Conservation (phyloP, 169 alveolate genomes). For the Plasmodium adleri region DNA sequence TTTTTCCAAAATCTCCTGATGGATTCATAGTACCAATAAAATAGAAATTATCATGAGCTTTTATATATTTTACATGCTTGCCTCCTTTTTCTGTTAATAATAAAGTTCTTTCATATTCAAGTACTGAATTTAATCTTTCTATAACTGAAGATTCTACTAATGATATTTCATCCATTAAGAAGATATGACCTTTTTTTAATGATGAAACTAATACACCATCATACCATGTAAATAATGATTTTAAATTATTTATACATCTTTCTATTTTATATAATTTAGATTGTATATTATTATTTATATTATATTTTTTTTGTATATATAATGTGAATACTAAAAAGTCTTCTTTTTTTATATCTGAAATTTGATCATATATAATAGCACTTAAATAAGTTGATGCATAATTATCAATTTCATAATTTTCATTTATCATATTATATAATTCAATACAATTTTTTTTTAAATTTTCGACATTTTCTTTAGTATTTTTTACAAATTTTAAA, state of each 20-base stretch:
- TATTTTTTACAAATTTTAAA: slow-evolving; percentile 90
- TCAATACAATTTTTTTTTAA: slow-evolving; percentile 67
- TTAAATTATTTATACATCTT: slow-evolving; percentile 50
- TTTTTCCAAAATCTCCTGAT: slow-evolving; percentile 99
- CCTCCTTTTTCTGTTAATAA: slow-evolving; percentile 88
- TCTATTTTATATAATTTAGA: slow-evolving; percentile 20
- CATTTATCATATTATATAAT: slow-evolving; percentile 46
- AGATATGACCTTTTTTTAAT: slow-evolving; percentile 95
- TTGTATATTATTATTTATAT: slow-evolving; percentile 21
- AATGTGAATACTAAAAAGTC: slow-evolving; percentile 28
- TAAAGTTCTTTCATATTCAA: slow-evolving; percentile 93
- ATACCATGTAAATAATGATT: slow-evolving; percentile 96
- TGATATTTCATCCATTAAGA: slow-evolving; percentile 98
- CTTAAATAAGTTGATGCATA: slow-evolving; percentile 46
- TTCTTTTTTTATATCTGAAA: slow-evolving; percentile 61
- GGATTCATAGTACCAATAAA: slow-evolving; percentile 99
- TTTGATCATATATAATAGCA: slow-evolving; percentile 60
- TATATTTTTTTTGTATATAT: slow-evolving; percentile 53
- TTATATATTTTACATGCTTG: slow-evolving; percentile 82
- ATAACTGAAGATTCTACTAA: slow-evolving; percentile 98
- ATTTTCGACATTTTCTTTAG: slow-evolving; percentile 58
- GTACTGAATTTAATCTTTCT: slow-evolving; percentile 98
- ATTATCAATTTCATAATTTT: slow-evolving; percentile 20
- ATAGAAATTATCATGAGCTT: slow-evolving; percentile 93
- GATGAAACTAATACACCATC: slow-evolving; percentile 99